A percentile compares a stretch with the other conserved stretches of the same genome.
Conservation (phyloP, 2,329 filamentous ascomycete species). For the Colletotrichum sp. region DNA sequence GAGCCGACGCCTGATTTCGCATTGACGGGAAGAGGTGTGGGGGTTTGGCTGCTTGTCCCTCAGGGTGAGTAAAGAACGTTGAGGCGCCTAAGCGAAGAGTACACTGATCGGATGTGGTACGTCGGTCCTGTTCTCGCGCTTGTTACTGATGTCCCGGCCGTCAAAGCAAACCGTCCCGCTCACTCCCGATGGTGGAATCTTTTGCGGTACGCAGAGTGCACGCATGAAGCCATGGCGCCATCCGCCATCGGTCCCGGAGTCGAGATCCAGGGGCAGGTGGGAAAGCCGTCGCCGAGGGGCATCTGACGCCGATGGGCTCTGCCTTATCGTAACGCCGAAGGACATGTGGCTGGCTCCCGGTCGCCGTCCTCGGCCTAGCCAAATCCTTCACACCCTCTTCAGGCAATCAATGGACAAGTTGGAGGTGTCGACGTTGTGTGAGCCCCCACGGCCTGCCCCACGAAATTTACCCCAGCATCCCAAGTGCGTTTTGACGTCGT, state of each 20-base stretch:
- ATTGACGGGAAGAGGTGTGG: background rate
- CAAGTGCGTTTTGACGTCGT: slow-evolving; percentile 18
- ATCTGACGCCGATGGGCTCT: background rate
- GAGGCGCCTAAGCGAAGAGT: background rate
- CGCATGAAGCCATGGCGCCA: background rate
- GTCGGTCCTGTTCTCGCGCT: background rate
- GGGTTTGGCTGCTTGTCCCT: background rate
- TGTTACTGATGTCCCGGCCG: background rate
- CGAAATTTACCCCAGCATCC: slow-evolving; percentile 12
- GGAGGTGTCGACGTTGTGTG: slow-evolving; percentile 3
- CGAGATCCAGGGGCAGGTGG: background rate
- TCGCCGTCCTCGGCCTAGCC: background rate
- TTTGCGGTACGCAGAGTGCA: background rate
- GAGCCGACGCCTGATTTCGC: background rate
- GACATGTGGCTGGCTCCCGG: background rate
- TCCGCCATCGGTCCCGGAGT: background rate
- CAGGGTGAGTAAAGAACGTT: background rate
- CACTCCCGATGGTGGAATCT: background rate
- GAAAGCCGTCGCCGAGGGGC: background rate
- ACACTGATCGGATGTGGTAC: background rate
- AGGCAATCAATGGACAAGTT: background rate
- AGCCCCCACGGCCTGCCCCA: slow-evolving; percentile 18
- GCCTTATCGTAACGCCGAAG: slow-evolving; percentile 10
- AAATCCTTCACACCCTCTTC: slow-evolving; percentile 7
- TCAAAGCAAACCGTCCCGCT: background rate